Evolutionary conservation across 192 early-diverging fungal species (phyloP), one percentile per base, ranked within the genome.

Genomic region (Coemansia sp.): DNA sequence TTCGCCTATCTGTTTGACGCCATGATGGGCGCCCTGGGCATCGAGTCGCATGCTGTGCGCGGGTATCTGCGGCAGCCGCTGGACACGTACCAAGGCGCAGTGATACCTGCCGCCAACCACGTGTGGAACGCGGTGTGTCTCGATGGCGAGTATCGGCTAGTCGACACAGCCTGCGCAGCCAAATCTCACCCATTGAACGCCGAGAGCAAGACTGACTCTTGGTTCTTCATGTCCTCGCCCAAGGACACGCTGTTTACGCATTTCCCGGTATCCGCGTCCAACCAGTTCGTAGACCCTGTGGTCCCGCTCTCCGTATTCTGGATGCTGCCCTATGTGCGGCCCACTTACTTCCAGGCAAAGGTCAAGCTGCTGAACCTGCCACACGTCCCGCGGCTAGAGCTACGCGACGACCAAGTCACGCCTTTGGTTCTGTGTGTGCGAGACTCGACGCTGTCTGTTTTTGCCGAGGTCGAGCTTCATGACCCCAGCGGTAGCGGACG

Each of bases 391-490:
- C 71, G 71, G 6, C 69, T 82, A 17, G 74, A 73, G 65, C 69
- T 85, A 3, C 69, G 68, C 42, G 76, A 85, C 70, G 84, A 85
- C 55, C 59, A 64, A 7, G 80, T 79, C 15, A 62, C 67, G 3
- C 80, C 80, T n/a, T 55, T 85, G 36, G 79, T 85, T 13, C 60
- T 85, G 44, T 78, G 74, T 9, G 71, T 85, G 56, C 63, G 77
- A 5, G 80, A 79, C 67, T 68, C 71, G 46, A 62, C 72, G n/a
- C 51, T 78, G 59, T 56, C 74, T 1, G 84, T 78, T 41, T 82
- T 78, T 75, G 84, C 84, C n/a, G 84, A 85, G 61, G 75, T 85
- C 22, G 84, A 85, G 67, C 61, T 85, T 36, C 80, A 79, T 40
- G 84, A 85, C 15, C 69, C 76, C 20, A 82, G 82, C 27, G 77